Evolutionary conservation across 371 early-diverging fungal genomes (phyloP).

Genomic region (Rhizopus sp.): DNA sequence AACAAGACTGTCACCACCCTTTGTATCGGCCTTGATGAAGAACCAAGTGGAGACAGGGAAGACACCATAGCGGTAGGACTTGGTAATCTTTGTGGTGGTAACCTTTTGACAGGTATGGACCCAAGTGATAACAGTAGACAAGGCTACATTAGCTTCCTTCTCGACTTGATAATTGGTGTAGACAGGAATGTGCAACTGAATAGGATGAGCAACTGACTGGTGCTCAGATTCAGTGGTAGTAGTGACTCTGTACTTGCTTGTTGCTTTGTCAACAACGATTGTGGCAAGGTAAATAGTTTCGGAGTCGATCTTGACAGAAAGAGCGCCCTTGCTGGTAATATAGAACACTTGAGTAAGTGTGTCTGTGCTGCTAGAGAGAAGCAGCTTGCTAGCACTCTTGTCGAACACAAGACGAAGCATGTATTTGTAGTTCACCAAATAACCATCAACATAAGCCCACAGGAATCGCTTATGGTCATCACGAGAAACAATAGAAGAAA

Average conservation of each 20-base stretch:
- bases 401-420: conserved; percentile 37
- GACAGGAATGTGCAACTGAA: conserved; percentile 38
- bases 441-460: conserved; percentile 54
- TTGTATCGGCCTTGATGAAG: conserved; percentile 37
- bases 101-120: conserved; percentile 22
- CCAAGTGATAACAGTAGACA: conserved; percentile 30
- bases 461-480: conserved; percentile 46
- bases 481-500: conserved; percentile 29
- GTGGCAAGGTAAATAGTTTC: conserved; percentile 23
- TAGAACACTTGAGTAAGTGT: conserved; percentile 30
- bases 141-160: conserved; percentile 27
- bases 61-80: conserved; percentile 25
- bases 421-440: conserved; percentile 57
- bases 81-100: conserved; percentile 8
- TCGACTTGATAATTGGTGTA: conserved; percentile 29
- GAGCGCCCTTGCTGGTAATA: conserved; percentile 26
- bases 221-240: conserved; percentile 7
- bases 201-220: background rate
- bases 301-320: conserved; percentile 26
- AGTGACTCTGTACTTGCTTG: background rate
- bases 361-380: conserved; percentile 26
- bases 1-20: conserved; percentile 25
- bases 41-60: conserved; percentile 44
- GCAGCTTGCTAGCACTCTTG: conserved; percentile 27
- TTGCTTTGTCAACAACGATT: too few relatives aligned